A percentile compares a stretch with the other conserved stretches of the same genome.
These are phyloP conservation scores for Aspergillus cejpii DNA, from an alignment of 2,329 filamentous ascomycete species.

Conservation along the genomic window DNA sequence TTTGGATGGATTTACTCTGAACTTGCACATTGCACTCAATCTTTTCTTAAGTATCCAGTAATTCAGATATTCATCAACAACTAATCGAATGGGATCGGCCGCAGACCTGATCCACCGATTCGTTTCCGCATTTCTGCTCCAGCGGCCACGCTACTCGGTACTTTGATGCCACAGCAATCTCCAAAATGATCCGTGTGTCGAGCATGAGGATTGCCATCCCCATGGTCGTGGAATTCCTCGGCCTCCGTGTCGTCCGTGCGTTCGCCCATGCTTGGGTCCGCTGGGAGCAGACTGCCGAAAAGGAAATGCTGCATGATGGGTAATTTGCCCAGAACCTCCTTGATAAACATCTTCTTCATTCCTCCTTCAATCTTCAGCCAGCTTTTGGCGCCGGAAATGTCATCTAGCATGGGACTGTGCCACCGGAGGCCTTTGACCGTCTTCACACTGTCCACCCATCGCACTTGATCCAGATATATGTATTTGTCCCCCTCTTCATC, in stretches of 20 bases:
- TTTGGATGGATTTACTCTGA: too few relatives aligned
- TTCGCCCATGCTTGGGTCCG: constrained; percentile 67
- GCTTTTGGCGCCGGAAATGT: constrained; percentile 81
- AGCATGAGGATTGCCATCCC: constrained; percentile 63
- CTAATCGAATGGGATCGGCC: constrained; percentile 45
- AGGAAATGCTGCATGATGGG: constrained; percentile 99
- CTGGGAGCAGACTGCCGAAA: constrained; percentile 79
- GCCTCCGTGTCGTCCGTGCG: constrained; percentile 43
- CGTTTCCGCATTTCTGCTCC: constrained; percentile 80
- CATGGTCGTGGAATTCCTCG: constrained; percentile 52
- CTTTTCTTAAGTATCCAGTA: too few relatives aligned
- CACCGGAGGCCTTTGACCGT: constrained; percentile 89
- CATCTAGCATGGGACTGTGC: constrained; percentile 97
- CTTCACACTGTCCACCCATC: constrained; percentile 93
- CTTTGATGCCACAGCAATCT: constrained; percentile 96
- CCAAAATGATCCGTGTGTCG: constrained; percentile 63
- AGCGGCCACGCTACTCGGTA: constrained; percentile 87
- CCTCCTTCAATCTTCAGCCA: constrained; percentile 92
- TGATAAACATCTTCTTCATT: constrained; percentile 95
- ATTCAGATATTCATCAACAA: too few relatives aligned
- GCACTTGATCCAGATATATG: constrained; percentile 85
- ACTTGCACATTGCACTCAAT: too few relatives aligned
- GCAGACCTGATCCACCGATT: constrained; percentile 59
- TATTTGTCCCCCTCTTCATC: constrained; percentile 81
- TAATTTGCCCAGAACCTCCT: constrained; percentile 84